phyloP scores from a whole-genome alignment of 495 filamentous ascomycete genomes.

The Aspergillus indologenus region DNA sequence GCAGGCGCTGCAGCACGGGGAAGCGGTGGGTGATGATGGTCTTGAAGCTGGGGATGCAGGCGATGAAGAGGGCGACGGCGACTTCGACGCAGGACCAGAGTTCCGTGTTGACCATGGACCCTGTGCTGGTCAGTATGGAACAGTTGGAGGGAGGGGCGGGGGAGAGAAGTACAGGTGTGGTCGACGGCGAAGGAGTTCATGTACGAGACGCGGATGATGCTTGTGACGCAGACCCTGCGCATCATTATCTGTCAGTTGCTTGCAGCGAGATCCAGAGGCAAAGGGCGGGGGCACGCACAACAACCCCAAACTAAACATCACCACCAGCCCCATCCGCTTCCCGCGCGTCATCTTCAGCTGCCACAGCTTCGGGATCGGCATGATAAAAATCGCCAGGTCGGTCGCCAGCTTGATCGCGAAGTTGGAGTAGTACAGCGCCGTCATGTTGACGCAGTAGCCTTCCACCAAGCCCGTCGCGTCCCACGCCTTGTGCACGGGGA shows the following conservation, averaged over 20 bases:
- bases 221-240: constrained; percentile 19
- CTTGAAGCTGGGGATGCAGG: constrained; percentile 22
- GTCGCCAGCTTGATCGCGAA: constrained; percentile 29
- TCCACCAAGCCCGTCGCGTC: constrained; percentile 14
- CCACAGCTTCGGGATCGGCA: constrained; percentile 33
- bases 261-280: background rate
- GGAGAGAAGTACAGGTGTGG: constrained; percentile 17
- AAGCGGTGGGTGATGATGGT: constrained; percentile 20
- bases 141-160: background rate
- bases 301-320: constrained; percentile 35
- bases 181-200: constrained; percentile 20
- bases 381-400: constrained; percentile 29
- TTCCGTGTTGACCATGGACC: constrained; percentile 19
- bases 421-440: constrained; percentile 19
- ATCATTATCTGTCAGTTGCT: background rate
- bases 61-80: constrained; percentile 22
- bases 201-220: constrained; percentile 23
- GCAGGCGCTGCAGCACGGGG: constrained; percentile 15
- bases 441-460: constrained; percentile 18
- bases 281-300: constrained; percentile 25
- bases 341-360: constrained; percentile 25
- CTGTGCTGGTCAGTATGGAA: constrained; percentile 5
- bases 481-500: constrained; percentile 24
- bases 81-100: constrained; percentile 26
- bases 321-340: constrained; percentile 29